Base-by-base conservation (phyloP, 805 yeast species). In the Candida ponderosae region DNA sequence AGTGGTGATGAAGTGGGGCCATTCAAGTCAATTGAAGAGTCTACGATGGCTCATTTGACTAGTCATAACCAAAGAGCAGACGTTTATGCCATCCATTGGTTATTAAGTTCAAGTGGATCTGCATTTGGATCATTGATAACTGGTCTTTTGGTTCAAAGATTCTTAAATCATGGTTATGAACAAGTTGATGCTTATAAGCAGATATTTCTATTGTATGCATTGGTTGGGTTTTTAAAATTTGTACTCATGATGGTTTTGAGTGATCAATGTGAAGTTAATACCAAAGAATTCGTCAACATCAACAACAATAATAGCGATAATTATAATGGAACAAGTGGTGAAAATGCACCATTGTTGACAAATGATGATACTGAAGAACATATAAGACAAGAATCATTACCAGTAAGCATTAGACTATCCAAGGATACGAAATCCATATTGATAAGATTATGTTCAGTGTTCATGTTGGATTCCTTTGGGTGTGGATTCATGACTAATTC, bases 1-100 rank as follows among this genome's bases (percentile, higher is more conserved):
- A 76, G 86, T 21, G 95, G 96, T 18, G 88, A 81, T 50, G 96
- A 87, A 51, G 85, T 89, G 0, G 96, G 96, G 0, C 96, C 96
- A 0, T 87, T 87, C 57, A 81, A 83, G 51, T 76, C 93, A 0
- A 77, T 87, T 21, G 96, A 87, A 55, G 95, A 86, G 52, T 78
- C 90, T 1, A 71, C 84, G 29, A 66, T 87, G 35, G 93, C 95
- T 0, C 90, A 84, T 56, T 60, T 87, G 44, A 81, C 94, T 0
- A 77, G 81, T 0, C 70, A 68, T 28, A 64, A 63, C 37, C 73
- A 71, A 39, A 65, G 94, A 33, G 80, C 94, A 1, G 84, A 77
- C 44, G 64, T 85, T 3, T 86, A 77, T 63, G 93, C 93, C 0
- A 64, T 80, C 46, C 85, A 86, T 52, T 79, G 83, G 28, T 57